A percentile compares a stretch with the other conserved stretches of the same genome.
phyloP scores from a whole-genome alignment of 345 rosid species.

The Eucalyptus regnans region DNA sequence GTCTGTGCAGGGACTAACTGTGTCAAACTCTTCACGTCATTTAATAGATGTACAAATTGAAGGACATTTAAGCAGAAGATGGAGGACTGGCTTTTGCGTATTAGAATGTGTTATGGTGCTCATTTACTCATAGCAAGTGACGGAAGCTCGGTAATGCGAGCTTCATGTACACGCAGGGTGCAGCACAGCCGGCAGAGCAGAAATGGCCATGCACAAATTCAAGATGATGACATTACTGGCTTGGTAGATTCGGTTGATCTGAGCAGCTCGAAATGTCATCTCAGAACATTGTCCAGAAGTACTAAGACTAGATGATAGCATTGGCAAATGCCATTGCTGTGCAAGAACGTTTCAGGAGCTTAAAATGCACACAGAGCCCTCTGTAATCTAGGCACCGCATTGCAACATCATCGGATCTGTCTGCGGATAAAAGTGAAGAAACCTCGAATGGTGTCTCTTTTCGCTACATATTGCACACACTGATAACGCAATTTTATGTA shows the following conservation, averaged over 20 bases:
- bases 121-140: background rate
- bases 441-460: accelerated
- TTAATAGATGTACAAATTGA: background rate
- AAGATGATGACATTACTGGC: background rate
- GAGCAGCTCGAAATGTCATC: background rate
- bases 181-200: background rate
- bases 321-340: background rate
- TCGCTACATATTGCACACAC: accelerated
- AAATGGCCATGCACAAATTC: background rate
- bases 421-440: background rate
- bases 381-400: background rate
- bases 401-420: background rate
- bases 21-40: background rate
- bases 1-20: background rate
- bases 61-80: background rate
- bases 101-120: background rate
- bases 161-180: background rate
- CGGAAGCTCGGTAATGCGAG: background rate
- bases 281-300: background rate
- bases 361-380: background rate
- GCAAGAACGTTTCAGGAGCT: background rate
- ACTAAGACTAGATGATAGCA: background rate
- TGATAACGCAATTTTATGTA: background rate
- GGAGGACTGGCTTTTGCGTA: background rate
- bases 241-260: background rate